Conservation (phyloP, 2,329 filamentous ascomycete genomes). For the Phaeosphaeriaceae sp. region DNA sequence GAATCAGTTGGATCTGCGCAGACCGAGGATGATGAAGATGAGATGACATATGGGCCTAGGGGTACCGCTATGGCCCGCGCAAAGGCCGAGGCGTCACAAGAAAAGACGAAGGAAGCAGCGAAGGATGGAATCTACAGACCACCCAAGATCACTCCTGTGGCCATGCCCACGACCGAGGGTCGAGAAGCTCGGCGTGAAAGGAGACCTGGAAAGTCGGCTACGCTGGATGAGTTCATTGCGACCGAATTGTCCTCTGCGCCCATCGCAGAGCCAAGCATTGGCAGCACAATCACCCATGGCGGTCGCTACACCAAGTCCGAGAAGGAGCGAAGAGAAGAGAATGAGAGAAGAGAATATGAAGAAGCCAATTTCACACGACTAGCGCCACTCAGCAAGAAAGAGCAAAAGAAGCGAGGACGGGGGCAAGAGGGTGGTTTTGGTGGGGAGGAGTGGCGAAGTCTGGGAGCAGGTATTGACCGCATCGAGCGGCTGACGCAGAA, state of each 20-base stretch:
- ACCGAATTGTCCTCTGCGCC: conserved; percentile 85
- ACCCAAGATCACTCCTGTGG: conserved; percentile 84
- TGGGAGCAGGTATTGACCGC: conserved; percentile 85
- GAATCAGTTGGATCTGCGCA: conserved; percentile 38
- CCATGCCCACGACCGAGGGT: conserved; percentile 75
- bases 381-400: conserved; percentile 88
- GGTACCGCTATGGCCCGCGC: conserved; percentile 55
- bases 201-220: conserved; percentile 75
- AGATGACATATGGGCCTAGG: conserved; percentile 70
- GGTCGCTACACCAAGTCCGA: conserved; percentile 82
- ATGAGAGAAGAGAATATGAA: conserved; percentile 84
- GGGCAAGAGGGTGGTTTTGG: conserved; percentile 70
- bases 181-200: conserved; percentile 69
- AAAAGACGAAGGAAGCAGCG: conserved; percentile 39
- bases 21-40: conserved; percentile 57
- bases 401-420: conserved; percentile 67
- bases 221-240: conserved; percentile 90
- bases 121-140: conserved; percentile 83
- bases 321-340: conserved; percentile 77
- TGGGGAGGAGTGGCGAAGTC: conserved; percentile 89
- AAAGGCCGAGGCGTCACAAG: conserved; percentile 24
- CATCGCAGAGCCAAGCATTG: conserved; percentile 86
- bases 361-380: conserved; percentile 90
- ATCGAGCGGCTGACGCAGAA: conserved; percentile 83
- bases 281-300: conserved; percentile 82